These are phyloP conservation scores for Pistacia vera DNA, from an alignment of 345 rosid genomes.

Conservation along the genomic window DNA sequence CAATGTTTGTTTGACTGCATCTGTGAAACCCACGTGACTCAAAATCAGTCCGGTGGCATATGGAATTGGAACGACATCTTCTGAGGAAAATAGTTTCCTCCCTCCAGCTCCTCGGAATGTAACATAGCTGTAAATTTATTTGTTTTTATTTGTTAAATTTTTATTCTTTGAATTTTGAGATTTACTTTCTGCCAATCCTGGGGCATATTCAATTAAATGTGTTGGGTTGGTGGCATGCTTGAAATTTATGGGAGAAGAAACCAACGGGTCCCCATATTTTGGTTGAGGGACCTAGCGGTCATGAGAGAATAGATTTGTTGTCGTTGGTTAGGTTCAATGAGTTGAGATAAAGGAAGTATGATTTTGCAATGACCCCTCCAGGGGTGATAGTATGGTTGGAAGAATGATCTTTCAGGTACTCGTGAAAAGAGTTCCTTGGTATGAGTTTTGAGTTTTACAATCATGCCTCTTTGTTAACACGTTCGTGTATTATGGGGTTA, in stretches of 20 bases:
- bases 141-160: neutral
- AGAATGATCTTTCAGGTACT: neutral
- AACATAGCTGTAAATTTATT: constrained; percentile 27
- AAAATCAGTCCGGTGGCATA: neutral
- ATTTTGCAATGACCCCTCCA: neutral
- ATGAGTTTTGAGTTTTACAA: no score
- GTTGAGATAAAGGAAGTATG: neutral
- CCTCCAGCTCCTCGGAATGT: constrained; percentile 21
- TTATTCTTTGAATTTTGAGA: constrained; percentile 25
- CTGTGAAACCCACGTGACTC: neutral
- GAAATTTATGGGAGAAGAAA: neutral
- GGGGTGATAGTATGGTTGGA: no score
- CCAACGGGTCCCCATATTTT: constrained; percentile 16
- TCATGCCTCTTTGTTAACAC: no score
- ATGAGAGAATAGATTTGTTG: neutral
- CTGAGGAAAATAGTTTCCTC: neutral
- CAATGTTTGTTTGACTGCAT: neutral
- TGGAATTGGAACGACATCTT: neutral
- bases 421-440: no score
- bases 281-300: neutral
- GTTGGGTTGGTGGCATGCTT: constrained; percentile 21
- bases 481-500: no score
- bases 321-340: neutral
- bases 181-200: neutral
- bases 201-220: neutral